Percentiles rank a stretch among this genome's conserved stretches.
Evolutionary conservation across 768 basidiomycete genomes (phyloP).

Genomic region (Phylloporus rhodoxanthus): DNA sequence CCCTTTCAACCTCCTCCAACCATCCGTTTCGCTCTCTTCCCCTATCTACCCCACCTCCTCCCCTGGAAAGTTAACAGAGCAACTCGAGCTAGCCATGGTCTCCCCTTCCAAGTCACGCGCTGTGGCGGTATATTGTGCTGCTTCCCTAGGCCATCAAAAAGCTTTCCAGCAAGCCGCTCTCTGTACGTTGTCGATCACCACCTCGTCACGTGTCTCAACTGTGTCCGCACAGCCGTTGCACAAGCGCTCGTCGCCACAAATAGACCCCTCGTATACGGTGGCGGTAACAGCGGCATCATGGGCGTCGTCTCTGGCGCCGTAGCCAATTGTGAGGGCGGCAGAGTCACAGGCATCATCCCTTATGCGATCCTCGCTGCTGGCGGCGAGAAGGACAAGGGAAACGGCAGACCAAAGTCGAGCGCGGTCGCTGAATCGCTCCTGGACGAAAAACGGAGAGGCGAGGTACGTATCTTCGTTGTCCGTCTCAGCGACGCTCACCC

Average conservation of each 20-base stretch:
- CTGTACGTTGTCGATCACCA: slow-evolving; percentile 43
- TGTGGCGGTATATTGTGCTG: slow-evolving; percentile 83
- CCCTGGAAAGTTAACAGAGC: slow-evolving; percentile 7
- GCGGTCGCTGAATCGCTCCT: slow-evolving; percentile 17
- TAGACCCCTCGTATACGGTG: slow-evolving; percentile 79
- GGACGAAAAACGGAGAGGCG: slow-evolving; percentile 30
- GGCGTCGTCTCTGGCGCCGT: slow-evolving; percentile 68
- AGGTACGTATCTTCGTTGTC: slow-evolving; percentile 25
- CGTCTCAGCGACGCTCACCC: not conserved
- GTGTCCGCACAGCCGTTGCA: slow-evolving; percentile 53
- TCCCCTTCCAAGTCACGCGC: slow-evolving; percentile 32
- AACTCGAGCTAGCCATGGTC: slow-evolving; percentile 23
- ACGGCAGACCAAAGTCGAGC: slow-evolving; percentile 18
- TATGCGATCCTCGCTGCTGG: slow-evolving; percentile 64
- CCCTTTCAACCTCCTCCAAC: not conserved
- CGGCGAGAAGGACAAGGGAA: slow-evolving; percentile 52
- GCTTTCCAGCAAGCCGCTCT: slow-evolving; percentile 63
- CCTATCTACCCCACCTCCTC: not conserved
- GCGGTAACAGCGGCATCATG: slow-evolving; percentile 82
- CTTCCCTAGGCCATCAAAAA: slow-evolving; percentile 56
- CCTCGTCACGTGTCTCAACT: slow-evolving; percentile 1
- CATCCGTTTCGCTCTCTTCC: slow-evolving; percentile 1
- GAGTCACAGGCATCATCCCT: slow-evolving; percentile 74
- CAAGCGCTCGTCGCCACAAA: slow-evolving; percentile 56
- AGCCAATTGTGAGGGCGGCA: slow-evolving; percentile 53